Evolutionary conservation across 2,329 filamentous ascomycete genomes (phyloP).

Genomic region (Nectriaceae sp.): DNA sequence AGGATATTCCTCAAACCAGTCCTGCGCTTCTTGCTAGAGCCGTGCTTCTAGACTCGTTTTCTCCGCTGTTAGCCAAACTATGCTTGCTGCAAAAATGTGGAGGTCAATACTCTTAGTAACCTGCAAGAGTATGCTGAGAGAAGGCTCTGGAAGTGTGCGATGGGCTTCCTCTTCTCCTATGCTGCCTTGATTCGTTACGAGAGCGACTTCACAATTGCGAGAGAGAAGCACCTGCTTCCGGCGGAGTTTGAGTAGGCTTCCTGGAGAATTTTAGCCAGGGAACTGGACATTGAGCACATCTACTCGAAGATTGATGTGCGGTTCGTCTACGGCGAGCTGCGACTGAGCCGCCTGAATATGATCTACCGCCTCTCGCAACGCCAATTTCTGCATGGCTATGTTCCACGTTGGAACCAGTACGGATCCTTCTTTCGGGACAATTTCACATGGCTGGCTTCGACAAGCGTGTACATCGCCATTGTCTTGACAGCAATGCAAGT

Average conservation of each 20-base stretch:
- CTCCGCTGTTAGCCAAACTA: no score
- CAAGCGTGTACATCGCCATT: constrained; percentile 45
- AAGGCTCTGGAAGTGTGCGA: background rate
- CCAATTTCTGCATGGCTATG: constrained; percentile 26
- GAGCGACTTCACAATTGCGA: background rate
- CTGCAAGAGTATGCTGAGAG: background rate
- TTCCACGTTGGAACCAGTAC: no score
- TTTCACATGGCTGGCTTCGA: constrained; percentile 40
- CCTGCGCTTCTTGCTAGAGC: constrained; percentile 41
- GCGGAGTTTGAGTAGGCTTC: background rate
- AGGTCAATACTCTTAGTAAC: constrained; percentile 18
- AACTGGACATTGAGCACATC: background rate
- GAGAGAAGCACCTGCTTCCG: background rate
- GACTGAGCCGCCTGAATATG: constrained; percentile 12
- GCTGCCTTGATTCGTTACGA: background rate
- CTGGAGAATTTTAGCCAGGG: background rate
- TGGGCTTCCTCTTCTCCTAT: background rate
- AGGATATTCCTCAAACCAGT: constrained; percentile 43
- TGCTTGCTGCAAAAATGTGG: no score
- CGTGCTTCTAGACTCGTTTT: constrained; percentile 40
- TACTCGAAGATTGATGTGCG: constrained; percentile 9
- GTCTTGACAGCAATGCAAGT: constrained; percentile 53
- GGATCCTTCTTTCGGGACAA: constrained; percentile 44
- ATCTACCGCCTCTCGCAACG: constrained; percentile 15
- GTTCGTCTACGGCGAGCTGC: constrained; percentile 16